Evolutionary conservation across 2,329 filamentous ascomycete species (phyloP), one percentile per base, ranked within the genome.

Genomic region (Fusarium citri): DNA sequence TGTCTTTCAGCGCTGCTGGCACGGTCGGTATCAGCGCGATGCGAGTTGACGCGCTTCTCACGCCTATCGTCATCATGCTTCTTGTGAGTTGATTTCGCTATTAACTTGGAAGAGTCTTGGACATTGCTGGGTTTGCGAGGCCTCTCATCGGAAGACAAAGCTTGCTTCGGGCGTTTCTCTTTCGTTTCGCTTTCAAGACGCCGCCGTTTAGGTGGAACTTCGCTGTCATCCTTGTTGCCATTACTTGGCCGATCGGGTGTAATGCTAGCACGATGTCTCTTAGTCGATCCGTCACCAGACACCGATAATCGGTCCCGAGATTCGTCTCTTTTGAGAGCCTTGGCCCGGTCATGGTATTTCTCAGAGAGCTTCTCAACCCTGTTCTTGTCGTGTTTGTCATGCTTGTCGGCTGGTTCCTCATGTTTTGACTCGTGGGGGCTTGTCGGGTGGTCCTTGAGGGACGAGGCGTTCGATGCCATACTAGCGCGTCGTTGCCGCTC

Each of bases 241-340:
- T 83, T 81, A 62, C 83, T 85, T n/a, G 82, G 81, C 41, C 78
- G 77, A 28, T 89, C 86, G 3, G 89, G 88, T 1, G 88, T 89
- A 51, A 85, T 83, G 69, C 89, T 91, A 30, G 83, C 82, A 28
- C 89, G 83, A 71, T 87, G 86, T 43, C 89, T 82, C 76, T 91
- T 91, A n/a, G 81, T 76, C 9, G 86, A 79, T 55, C 79, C 80
- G 26, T 90, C 88, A 16, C 83, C 82, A 10, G 84, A 80, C 47
- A 84, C 80, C 11, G 83, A 83, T 15, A 85, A 76, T 30, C 84
- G 81, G 64, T 91, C 88, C 55, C 84, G 84, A 6, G 87, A 88
- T 66, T 89, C 87, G 65, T 91, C 88, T 60, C 87, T 83, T 74
- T 88, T 90, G 15, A 90, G 76, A 20, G 87, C 85, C 72, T 89